Evolutionary conservation across 192 early-diverging fungal species (phyloP).

Genomic region (Chytriomyces sp.): DNA sequence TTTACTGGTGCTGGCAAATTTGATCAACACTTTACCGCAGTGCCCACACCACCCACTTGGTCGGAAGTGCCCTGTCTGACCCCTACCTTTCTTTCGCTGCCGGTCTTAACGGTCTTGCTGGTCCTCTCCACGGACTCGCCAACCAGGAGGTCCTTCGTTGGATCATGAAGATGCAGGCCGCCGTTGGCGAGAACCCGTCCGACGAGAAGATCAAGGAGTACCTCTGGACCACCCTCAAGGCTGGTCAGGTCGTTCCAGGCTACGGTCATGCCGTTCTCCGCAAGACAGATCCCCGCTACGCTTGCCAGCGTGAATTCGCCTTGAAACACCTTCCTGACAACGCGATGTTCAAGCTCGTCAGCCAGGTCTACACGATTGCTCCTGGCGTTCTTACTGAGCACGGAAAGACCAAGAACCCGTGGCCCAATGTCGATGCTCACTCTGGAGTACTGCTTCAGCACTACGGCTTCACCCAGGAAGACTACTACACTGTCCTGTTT

Average conservation of each 20-base stretch:
- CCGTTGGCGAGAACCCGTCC: constrained; percentile 80
- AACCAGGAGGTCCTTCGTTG: constrained; percentile 99
- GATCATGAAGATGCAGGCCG: constrained; percentile 90
- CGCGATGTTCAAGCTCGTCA: constrained; percentile 95
- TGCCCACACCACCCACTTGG: constrained; percentile 95
- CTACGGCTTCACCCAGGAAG: constrained; percentile 95
- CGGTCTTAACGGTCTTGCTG: constrained; percentile 95
- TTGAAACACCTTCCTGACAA: constrained; percentile 97
- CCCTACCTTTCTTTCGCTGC: constrained; percentile 98
- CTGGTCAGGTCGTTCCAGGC: constrained; percentile 96
- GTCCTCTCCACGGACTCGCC: constrained; percentile 98
- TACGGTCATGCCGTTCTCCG: constrained; percentile 98
- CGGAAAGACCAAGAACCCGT: constrained; percentile 99
- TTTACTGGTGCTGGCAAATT: background rate
- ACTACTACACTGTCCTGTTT: constrained; percentile 99
- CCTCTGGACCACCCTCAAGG: constrained; percentile 93
- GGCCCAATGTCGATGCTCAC: constrained; percentile 99
- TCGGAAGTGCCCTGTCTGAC: constrained; percentile 96
- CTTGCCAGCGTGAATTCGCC: constrained; percentile 97
- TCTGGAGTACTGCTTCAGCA: constrained; percentile 92
- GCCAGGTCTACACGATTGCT: constrained; percentile 95
- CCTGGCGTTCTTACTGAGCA: constrained; percentile 96
- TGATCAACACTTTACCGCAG: constrained; percentile 32
- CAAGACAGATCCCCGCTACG: constrained; percentile 97
- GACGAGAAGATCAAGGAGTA: constrained; percentile 96